A percentile compares a stretch with the other conserved stretches of the same genome.
Evolutionary conservation across 1,284 basidiomycete species (phyloP).

Genomic region (Trametes polyzona): DNA sequence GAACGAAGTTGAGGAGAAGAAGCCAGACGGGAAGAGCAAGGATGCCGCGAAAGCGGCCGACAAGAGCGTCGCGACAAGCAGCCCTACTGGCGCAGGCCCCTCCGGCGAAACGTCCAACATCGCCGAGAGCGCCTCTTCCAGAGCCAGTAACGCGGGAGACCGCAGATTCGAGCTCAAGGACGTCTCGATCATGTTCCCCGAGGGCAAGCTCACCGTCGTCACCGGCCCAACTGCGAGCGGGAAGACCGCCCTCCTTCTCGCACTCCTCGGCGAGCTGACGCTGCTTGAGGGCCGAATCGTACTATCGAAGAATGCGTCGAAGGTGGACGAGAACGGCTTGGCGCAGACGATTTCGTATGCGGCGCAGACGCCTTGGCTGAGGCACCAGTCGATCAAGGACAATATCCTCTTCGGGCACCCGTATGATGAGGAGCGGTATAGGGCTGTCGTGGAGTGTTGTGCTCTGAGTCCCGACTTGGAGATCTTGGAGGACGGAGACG

Average conservation of each 20-base stretch:
- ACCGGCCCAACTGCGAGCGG: conserved; percentile 81
- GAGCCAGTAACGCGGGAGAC: conserved; percentile 35
- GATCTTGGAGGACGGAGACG: conserved; percentile 48
- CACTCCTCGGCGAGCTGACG: conserved; percentile 70
- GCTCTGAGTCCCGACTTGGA: conserved; percentile 69
- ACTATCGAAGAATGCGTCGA: conserved; percentile 65
- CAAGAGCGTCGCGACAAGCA: not conserved
- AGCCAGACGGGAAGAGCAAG: conserved; percentile 36
- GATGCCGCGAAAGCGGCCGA: conserved; percentile 18
- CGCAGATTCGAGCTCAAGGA: conserved; percentile 67
- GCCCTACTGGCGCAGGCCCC: not conserved
- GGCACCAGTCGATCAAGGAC: conserved; percentile 67
- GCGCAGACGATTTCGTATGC: conserved; percentile 82
- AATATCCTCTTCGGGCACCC: conserved; percentile 76
- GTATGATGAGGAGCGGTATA: conserved; percentile 67
- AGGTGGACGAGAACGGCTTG: conserved; percentile 64
- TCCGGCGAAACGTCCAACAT: conserved; percentile 31
- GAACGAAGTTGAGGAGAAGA: conserved; percentile 59
- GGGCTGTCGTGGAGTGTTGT: conserved; percentile 70
- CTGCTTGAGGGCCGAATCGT: conserved; percentile 52
- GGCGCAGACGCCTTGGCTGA: conserved; percentile 86
- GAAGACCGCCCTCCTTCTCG: conserved; percentile 79
- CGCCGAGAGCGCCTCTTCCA: conserved; percentile 24
- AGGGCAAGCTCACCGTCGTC: conserved; percentile 65
- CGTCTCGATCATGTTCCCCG: conserved; percentile 70